Percentiles rank a stretch among this genome's conserved stretches.
phyloP scores from a whole-genome alignment of 768 basidiomycete genomes.

The Auricularia heimuer region DNA sequence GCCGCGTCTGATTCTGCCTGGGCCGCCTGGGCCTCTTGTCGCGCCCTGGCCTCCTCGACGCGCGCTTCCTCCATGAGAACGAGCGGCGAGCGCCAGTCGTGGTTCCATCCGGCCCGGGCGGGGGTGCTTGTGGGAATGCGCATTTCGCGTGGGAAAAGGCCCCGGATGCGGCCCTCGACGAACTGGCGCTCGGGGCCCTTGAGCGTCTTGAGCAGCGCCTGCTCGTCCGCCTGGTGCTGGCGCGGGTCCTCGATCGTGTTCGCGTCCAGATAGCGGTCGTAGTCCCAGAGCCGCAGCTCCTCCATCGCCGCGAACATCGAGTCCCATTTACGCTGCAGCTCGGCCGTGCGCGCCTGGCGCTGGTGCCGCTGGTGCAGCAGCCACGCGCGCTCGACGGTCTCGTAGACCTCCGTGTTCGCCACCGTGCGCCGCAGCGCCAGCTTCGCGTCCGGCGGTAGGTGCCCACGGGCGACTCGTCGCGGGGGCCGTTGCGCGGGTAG shows the following conservation, averaged over 20 bases:
- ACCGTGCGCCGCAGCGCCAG: conserved; percentile 74
- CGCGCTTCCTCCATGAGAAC: background rate
- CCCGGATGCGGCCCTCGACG: conserved; percentile 47
- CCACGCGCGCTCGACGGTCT: conserved; percentile 90
- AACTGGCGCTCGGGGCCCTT: conserved; percentile 55
- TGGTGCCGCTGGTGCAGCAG: conserved; percentile 66
- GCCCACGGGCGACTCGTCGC: conserved; percentile 64
- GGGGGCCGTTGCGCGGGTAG: conserved; percentile 69
- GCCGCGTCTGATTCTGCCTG: background rate
- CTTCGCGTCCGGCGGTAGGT: conserved; percentile 74
- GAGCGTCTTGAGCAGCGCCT: conserved; percentile 49
- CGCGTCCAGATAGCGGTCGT: conserved; percentile 42
- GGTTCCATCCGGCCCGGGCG: conserved; percentile 71
- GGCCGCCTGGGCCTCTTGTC: background rate
- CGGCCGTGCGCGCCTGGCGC: conserved; percentile 57
- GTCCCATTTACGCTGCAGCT: conserved; percentile 66
- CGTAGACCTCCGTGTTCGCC: conserved; percentile 79
- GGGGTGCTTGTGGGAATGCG: conserved; percentile 82
- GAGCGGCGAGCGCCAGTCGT: conserved; percentile 68
- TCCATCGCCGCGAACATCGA: conserved; percentile 83
- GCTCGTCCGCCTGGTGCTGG: conserved; percentile 44
- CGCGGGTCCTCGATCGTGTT: conserved; percentile 71
- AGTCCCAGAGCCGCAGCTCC: conserved; percentile 32
- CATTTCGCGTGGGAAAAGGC: conserved; percentile 81
- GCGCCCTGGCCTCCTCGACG: background rate